These are phyloP conservation scores for Myriosclerotinia curreyana DNA, from an alignment of 2,329 filamentous ascomycete genomes.

Conservation along the genomic window DNA sequence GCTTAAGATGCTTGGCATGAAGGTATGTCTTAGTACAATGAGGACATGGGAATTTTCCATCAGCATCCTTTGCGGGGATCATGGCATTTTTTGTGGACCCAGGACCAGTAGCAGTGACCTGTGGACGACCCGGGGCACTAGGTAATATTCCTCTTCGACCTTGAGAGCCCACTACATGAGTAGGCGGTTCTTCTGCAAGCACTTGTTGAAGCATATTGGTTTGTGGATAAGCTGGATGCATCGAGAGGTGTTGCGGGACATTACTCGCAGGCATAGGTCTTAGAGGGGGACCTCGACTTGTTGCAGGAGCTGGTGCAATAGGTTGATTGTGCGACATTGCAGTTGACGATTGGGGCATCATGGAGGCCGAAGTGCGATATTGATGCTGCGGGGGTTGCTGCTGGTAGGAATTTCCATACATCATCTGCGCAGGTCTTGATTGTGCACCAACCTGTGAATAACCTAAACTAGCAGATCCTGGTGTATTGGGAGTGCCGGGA, in stretches of 20 bases:
- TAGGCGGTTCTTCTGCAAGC: conserved; percentile 64
- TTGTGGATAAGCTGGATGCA: conserved; percentile 58
- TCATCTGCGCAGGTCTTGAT: conserved; percentile 34
- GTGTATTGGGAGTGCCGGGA: conserved; percentile 60
- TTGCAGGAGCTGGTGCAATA: conserved; percentile 67
- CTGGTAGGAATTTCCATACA: conserved; percentile 33
- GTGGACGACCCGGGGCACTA: conserved; percentile 81
- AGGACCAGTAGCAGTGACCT: conserved; percentile 68
- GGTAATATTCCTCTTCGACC: conserved; percentile 88
- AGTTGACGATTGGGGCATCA: conserved; percentile 65
- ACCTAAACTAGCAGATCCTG: conserved; percentile 53
- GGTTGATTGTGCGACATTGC: conserved; percentile 70
- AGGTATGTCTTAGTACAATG: conserved; percentile 98
- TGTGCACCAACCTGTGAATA: conserved; percentile 54
- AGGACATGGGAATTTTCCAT: conserved; percentile 96
- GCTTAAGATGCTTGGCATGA: conserved; percentile 95
- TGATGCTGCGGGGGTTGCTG: conserved; percentile 31
- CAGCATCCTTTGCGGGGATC: conserved; percentile 90
- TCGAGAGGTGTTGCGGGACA: conserved; percentile 47
- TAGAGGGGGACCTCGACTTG: conserved; percentile 52
- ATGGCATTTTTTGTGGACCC: conserved; percentile 72
- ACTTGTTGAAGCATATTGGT: conserved; percentile 52
- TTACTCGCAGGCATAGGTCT: conserved; percentile 66
- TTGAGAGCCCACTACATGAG: conserved; percentile 93
- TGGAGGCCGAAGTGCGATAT: conserved; percentile 55